Conservation (phyloP, 1,284 basidiomycete genomes). For the Crucibulum parvulum region DNA sequence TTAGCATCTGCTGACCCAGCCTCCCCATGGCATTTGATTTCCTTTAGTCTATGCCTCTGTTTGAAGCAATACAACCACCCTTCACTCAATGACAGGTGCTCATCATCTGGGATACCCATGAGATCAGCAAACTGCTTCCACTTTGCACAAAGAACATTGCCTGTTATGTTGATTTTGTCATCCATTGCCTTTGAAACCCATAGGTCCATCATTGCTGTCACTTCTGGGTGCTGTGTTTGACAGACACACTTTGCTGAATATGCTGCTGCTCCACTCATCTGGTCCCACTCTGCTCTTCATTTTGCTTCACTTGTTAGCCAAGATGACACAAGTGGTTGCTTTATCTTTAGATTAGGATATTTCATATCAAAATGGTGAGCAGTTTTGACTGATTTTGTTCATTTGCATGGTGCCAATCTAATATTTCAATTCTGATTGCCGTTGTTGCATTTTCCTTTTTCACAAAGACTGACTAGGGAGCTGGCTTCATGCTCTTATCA, state of each 20-base stretch:
- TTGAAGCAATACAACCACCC: slow-evolving; percentile 10
- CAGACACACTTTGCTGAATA: slow-evolving; percentile 4
- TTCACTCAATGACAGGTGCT: slow-evolving; percentile 7
- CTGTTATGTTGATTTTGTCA: slow-evolving; percentile 21
- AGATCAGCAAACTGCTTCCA: slow-evolving; percentile 13
- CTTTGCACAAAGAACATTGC: slow-evolving; percentile 27
- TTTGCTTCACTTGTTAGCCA: slow-evolving; percentile 22
- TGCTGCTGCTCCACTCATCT: background rate
- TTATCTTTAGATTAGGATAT: slow-evolving; percentile 23
- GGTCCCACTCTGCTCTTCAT: slow-evolving; percentile 10
- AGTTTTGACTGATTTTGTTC: slow-evolving; percentile 23
- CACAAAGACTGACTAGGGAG: background rate
- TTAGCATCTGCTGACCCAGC: background rate
- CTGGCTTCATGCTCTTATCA: slow-evolving; percentile 5
- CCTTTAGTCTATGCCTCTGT: slow-evolving; percentile 1
- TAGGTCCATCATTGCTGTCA: slow-evolving; percentile 29
- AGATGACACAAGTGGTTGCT: slow-evolving; percentile 13
- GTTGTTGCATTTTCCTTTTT: slow-evolving; percentile 13
- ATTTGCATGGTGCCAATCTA: slow-evolving; percentile 27
- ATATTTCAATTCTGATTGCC: slow-evolving; percentile 21
- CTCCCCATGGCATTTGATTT: slow-evolving; percentile 1
- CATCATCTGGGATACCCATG: background rate
- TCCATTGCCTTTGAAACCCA: slow-evolving; percentile 32
- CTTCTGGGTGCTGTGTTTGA: slow-evolving; percentile 28
- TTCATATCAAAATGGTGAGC: slow-evolving; percentile 19